These are phyloP conservation scores for Aspergillus sclerotiicarbonarius DNA, from an alignment of 495 filamentous ascomycete genomes.

Conservation along the genomic window DNA sequence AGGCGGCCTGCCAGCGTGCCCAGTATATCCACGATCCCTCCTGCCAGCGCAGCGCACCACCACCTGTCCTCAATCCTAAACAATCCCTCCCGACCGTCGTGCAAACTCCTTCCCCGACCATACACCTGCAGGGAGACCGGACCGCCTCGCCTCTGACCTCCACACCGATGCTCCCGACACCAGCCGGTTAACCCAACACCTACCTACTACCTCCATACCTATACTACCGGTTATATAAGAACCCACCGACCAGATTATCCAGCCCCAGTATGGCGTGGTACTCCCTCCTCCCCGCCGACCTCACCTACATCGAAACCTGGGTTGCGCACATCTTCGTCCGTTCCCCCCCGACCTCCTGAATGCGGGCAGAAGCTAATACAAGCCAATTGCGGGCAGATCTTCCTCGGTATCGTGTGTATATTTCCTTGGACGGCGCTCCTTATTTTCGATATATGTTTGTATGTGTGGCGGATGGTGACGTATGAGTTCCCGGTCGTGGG, in stretches of 20 bases:
- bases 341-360: slow-evolving; percentile 7
- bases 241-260: background rate
- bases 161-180: slow-evolving; percentile 1
- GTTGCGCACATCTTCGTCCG: slow-evolving; percentile 62
- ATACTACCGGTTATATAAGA: background rate
- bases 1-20: no score
- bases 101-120: no score
- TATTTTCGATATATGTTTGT: slow-evolving; percentile 66
- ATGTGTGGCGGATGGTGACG: slow-evolving; percentile 55
- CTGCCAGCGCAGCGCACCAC: no score
- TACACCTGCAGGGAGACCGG: no score
- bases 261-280: slow-evolving; percentile 57
- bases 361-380: slow-evolving; percentile 1
- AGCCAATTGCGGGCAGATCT: slow-evolving; percentile 36
- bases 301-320: slow-evolving; percentile 63
- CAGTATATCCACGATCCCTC: no score
- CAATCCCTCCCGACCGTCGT: no score
- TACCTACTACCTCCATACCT: background rate
- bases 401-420: slow-evolving; percentile 63
- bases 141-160: background rate
- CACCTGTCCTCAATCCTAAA: no score
- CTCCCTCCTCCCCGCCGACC: slow-evolving; percentile 58
- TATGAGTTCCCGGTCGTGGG: slow-evolving; percentile 63
- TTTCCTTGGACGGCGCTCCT: slow-evolving; percentile 65
- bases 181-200: slow-evolving; percentile 2